A percentile compares a stretch with the other conserved stretches of the same genome.
Conservation (phyloP, 2,329 filamentous ascomycete genomes). For the Fusarium floridanum region DNA sequence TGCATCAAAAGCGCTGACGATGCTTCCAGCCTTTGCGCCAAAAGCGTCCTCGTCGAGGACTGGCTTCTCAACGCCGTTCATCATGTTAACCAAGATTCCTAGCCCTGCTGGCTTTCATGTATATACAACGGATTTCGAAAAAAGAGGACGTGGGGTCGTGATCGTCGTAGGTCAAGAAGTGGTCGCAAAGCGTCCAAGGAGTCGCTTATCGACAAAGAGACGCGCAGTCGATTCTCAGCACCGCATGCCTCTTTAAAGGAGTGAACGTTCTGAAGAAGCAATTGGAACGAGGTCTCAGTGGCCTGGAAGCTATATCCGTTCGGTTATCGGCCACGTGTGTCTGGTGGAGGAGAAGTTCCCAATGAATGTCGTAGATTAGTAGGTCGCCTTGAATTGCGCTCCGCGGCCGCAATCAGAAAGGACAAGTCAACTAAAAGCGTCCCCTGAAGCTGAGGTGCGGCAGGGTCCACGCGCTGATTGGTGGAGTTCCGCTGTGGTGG, state of each 20-base stretch:
- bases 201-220: constrained; percentile 32
- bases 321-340: constrained; percentile 7
- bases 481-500: constrained; percentile 24
- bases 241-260: constrained; percentile 40
- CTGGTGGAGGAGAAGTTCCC: constrained; percentile 20
- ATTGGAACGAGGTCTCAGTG: constrained; percentile 26
- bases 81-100: constrained; percentile 51
- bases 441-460: constrained; percentile 30
- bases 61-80: constrained; percentile 84
- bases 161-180: constrained; percentile 10
- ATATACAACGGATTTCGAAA: constrained; percentile 19
- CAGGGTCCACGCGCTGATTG: constrained; percentile 44
- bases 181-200: constrained; percentile 34
- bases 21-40: constrained; percentile 73
- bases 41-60: constrained; percentile 81
- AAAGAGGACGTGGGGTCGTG: constrained; percentile 19
- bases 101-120: constrained; percentile 29
- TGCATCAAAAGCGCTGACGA: constrained; percentile 92
- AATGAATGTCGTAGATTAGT: constrained; percentile 21
- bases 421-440: constrained; percentile 47
- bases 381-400: constrained; percentile 25
- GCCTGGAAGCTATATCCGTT: constrained; percentile 17
- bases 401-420: constrained; percentile 42
- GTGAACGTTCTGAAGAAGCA: constrained; percentile 15
- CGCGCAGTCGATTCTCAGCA: constrained; percentile 30